Percentiles rank a stretch among this genome's conserved stretches.
Conservation (phyloP, 257 asterid genomes). For the Solanum bukasovii region DNA sequence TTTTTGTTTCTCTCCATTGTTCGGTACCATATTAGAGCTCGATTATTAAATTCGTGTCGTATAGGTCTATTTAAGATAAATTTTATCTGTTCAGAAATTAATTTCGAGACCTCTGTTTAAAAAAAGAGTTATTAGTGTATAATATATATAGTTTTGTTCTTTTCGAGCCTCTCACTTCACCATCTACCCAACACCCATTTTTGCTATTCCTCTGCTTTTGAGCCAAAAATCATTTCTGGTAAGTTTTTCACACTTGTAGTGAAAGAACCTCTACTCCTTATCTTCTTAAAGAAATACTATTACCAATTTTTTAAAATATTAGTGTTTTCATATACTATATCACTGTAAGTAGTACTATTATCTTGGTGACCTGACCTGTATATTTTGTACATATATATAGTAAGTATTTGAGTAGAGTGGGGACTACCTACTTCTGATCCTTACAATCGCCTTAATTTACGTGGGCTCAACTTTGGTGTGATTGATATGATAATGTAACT, state of each 20-base stretch:
- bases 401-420: background rate
- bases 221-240: background rate
- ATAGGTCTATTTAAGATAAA: too few relatives aligned
- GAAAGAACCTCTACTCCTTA: background rate
- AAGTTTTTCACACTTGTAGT: background rate
- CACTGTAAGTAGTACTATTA: background rate
- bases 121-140: background rate
- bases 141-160: too few relatives aligned
- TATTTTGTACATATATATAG: background rate
- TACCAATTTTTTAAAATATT: background rate
- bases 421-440: conserved; percentile 14
- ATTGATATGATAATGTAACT: conserved; percentile 38
- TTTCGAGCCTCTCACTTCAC: background rate
- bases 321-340: background rate
- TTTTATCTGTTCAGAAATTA: rapidly evolving
- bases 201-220: background rate
- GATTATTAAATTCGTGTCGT: rapidly evolving
- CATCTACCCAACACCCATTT: background rate
- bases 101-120: too few relatives aligned
- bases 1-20: too few relatives aligned
- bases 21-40: background rate
- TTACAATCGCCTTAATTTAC: conserved; percentile 38
- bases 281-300: background rate
- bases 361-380: background rate
- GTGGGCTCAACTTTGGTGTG: conserved; percentile 48